These are phyloP conservation scores for Candida hungchunana DNA, from an alignment of 805 yeast species.

Conservation along the genomic window DNA sequence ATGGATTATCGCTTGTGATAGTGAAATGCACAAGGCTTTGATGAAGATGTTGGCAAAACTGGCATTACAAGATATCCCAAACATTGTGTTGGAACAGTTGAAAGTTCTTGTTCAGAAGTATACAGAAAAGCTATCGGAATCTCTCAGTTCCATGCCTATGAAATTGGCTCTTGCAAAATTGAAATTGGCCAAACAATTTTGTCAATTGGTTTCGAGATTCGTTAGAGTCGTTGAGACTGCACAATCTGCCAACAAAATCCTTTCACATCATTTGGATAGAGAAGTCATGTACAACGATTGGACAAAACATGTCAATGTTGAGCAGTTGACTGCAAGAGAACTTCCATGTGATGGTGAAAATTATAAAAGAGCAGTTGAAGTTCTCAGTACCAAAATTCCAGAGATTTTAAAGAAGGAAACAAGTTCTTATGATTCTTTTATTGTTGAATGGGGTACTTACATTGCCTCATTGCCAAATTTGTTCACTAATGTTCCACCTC, in stretches of 20 bases:
- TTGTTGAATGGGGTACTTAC: constrained; percentile 31
- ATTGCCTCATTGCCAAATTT: constrained; percentile 39
- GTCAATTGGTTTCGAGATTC: constrained; percentile 48
- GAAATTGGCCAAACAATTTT: constrained; percentile 48
- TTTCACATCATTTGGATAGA: constrained; percentile 39
- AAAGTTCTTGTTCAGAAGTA: constrained; percentile 47
- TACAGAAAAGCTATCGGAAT: constrained; percentile 38
- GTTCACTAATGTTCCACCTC: constrained; percentile 50
- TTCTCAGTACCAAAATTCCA: constrained; percentile 35
- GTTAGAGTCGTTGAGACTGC: constrained; percentile 52
- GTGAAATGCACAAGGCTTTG: constrained; percentile 50
- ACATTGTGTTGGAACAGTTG: constrained; percentile 48
- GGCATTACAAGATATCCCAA: constrained; percentile 54
- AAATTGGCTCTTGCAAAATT: constrained; percentile 49
- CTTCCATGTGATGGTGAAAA: constrained; percentile 43
- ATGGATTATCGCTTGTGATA: constrained; percentile 71
- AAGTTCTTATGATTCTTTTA: constrained; percentile 13
- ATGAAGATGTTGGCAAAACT: constrained; percentile 59
- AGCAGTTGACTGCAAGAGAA: constrained; percentile 43
- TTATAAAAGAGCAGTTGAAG: constrained; percentile 28
- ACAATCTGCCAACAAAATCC: constrained; percentile 42
- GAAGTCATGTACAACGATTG: constrained; percentile 55
- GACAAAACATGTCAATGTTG: constrained; percentile 44
- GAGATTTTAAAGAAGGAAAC: constrained; percentile 25
- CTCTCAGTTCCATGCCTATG: constrained; percentile 45